Base-by-base conservation (phyloP, 345 rosid species). In the Hirschfeldia incana region DNA sequence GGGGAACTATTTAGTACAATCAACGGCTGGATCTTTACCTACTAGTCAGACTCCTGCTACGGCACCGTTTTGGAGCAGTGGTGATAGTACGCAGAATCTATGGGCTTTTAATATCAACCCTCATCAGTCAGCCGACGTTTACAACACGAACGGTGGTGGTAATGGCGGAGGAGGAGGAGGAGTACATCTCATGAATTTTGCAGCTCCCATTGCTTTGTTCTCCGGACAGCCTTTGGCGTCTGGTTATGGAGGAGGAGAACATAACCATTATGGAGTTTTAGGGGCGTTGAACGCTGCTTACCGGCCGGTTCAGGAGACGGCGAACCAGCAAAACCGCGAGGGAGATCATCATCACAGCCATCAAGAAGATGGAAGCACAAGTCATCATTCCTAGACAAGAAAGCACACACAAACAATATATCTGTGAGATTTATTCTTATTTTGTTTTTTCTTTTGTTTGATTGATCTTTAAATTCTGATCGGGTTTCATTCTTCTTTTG, bases 121-220 rank as follows among this genome's bases (percentile, higher is more conserved):
- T 70, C 75, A 67, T 42, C 76, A 71, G 66, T 59, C 70, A 0
- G 39, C 76, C 7, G 80, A 70, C 4, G 69, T 57, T 65, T 76
- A 76, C 21, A 76, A 70, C 76, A 75, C 91, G 0, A 83, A 26
- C 9, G 16, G 60, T 8, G 73, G 83, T 8, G 16, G 60, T 5
- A 53, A 69, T 1, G 76, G 64, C 3, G 80, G 60, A 2, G 81
- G 72, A 33, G 62, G 83, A 63, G 92, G 8, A 51, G 57, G 92
- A 36, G 80, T 92, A 53, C 97, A 91, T 85, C 84, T 92, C n/a
- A 86, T 92, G 96, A 92, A 92, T 67, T 87, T 92, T 73, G 89
- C 91, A 17, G 76, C 90, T 44, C 93, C 93, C 0, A 85, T 92
- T 87, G 86, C 94, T 81, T 83, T 88, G 65, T 79, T 90, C 74